These are phyloP conservation scores for Aspergillus mulundensis DNA, from an alignment of 495 filamentous ascomycete genomes.

Conservation along the genomic window DNA sequence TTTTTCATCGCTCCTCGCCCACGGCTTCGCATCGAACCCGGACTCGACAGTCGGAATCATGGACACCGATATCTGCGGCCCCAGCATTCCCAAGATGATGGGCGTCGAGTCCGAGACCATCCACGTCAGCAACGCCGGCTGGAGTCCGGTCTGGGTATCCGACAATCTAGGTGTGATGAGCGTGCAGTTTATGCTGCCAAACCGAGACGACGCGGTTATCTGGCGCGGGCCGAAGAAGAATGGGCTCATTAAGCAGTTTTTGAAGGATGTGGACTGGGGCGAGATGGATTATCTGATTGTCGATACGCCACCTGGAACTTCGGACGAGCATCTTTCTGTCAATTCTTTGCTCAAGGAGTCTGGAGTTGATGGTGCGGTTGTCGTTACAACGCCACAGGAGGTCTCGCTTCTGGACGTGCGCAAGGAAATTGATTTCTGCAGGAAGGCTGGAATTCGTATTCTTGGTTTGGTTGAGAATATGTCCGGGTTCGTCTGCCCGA, in stretches of 20 bases:
- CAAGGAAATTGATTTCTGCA: conserved; percentile 96
- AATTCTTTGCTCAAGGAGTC: conserved; percentile 83
- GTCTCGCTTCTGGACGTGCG: conserved; percentile 88
- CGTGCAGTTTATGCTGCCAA: conserved; percentile 95
- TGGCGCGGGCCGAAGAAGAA: conserved; percentile 99
- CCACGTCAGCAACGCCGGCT: conserved; percentile 75
- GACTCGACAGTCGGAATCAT: conserved; percentile 80
- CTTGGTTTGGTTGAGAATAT: conserved; percentile 96
- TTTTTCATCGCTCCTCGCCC: conserved; percentile 79
- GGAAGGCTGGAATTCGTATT: conserved; percentile 85
- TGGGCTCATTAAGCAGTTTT: conserved; percentile 92
- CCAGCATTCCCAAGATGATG: conserved; percentile 96
- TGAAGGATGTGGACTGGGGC: conserved; percentile 97
- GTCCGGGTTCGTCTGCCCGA: conserved; percentile 91
- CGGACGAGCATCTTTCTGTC: conserved; percentile 90
- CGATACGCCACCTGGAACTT: conserved; percentile 92
- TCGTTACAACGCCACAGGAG: conserved; percentile 94
- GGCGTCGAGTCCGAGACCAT: conserved; percentile 91
- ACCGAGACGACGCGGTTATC: conserved; percentile 87
- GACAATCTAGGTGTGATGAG: conserved; percentile 94
- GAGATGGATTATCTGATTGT: conserved; percentile 89
- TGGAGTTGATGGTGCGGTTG: conserved; percentile 86
- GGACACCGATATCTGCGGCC: conserved; percentile 96
- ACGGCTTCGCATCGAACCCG: conserved; percentile 77
- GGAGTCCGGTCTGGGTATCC: conserved; percentile 89